Conservation (phyloP, 2,329 filamentous ascomycete genomes). For the Fusarium sp. region DNA sequence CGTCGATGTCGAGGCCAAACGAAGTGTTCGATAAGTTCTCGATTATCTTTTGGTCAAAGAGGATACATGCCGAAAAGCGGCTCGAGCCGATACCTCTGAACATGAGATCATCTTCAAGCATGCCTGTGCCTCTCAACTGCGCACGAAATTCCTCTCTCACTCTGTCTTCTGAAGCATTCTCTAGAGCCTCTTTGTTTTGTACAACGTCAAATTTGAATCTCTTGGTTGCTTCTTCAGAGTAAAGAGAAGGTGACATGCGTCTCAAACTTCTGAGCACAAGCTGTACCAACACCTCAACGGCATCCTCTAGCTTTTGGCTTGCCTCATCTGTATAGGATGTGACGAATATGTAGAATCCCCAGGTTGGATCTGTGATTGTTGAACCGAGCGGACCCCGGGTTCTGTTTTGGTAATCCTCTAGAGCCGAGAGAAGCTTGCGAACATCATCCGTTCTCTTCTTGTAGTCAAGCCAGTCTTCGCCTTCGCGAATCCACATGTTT, state of each 20-base stretch:
- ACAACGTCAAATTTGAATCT: constrained; percentile 26
- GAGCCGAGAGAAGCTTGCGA: constrained; percentile 20
- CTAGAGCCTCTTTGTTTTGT: constrained; percentile 11
- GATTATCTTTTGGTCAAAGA: constrained; percentile 13
- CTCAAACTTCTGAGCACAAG: constrained; percentile 1
- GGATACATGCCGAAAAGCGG: constrained; percentile 12
- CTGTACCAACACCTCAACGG: constrained; percentile 7
- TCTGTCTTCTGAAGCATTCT: constrained; percentile 28
- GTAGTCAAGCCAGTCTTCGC: constrained; percentile 18
- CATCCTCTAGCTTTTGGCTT: constrained; percentile 1
- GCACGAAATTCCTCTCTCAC: constrained; percentile 31
- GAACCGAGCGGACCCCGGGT: neutral
- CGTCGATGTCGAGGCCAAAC: constrained; percentile 2
- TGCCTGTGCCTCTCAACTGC: constrained; percentile 12
- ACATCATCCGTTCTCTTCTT: constrained; percentile 13
- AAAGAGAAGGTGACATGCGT: constrained; percentile 10
- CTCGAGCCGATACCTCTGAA: constrained; percentile 14
- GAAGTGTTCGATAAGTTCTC: neutral
- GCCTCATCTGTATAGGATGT: constrained; percentile 16
- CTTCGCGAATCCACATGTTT: constrained; percentile 8
- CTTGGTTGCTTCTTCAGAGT: constrained; percentile 23
- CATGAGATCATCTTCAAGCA: constrained; percentile 22
- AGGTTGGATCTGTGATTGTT: constrained; percentile 20
- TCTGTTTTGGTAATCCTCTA: constrained; percentile 9
- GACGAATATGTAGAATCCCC: constrained; percentile 29